A percentile compares a stretch with the other conserved stretches of the same genome.
phyloP scores from a whole-genome alignment of 495 filamentous ascomycete genomes.

The Jackrogersella minutella region DNA sequence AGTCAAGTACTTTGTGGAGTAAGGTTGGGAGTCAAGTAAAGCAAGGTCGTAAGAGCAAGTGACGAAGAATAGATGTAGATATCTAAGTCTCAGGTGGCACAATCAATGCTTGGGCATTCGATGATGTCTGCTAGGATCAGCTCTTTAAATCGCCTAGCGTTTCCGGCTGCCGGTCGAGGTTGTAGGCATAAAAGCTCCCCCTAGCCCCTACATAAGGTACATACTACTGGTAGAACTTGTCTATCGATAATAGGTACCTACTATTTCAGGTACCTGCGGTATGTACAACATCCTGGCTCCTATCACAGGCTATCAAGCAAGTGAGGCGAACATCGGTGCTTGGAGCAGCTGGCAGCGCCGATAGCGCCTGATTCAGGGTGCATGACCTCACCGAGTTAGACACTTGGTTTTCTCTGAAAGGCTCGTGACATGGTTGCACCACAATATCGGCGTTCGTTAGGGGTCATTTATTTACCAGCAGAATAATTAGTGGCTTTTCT shows the following conservation, averaged over 20 bases:
- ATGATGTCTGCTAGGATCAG: conserved; percentile 34
- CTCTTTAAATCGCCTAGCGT: conserved; percentile 21
- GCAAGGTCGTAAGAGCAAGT: not conserved
- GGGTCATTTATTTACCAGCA: conserved; percentile 19
- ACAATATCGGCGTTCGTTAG: conserved; percentile 1
- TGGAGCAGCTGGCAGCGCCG: conserved; percentile 31
- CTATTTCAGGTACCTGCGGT: conserved; percentile 35
- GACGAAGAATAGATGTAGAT: conserved; percentile 1
- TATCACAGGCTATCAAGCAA: not conserved
- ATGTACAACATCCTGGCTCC: not conserved
- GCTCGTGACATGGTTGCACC: conserved; percentile 30
- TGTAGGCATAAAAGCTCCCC: conserved; percentile 7
- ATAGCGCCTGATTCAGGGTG: conserved; percentile 36
- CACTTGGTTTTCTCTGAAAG: conserved; percentile 31
- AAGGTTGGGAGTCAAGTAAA: not conserved
- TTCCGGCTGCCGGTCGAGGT: conserved; percentile 8
- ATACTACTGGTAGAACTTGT: too few species aligned
- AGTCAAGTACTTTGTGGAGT: not conserved
- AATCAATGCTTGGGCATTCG: too few species aligned
- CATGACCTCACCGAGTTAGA: conserved; percentile 40
- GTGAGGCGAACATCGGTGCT: conserved; percentile 12
- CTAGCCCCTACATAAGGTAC: not conserved
- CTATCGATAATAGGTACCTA: conserved; percentile 33
- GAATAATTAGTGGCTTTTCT: conserved; percentile 9
- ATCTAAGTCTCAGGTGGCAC: conserved; percentile 1